Base-by-base conservation (phyloP, 768 basidiomycete species). In the Austroboletus eburneus region DNA sequence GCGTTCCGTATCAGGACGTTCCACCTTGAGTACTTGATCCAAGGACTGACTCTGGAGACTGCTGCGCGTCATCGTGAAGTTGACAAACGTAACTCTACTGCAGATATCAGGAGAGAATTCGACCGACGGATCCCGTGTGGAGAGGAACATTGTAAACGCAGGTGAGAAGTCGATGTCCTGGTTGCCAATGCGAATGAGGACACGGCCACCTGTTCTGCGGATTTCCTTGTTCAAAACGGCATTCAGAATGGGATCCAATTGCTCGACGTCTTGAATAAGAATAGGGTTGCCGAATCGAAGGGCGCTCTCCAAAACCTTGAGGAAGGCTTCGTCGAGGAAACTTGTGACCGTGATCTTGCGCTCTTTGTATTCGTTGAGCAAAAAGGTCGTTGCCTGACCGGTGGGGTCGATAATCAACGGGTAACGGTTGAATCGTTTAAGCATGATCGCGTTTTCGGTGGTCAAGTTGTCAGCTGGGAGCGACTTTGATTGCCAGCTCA, bases 91-190 rank as follows among this genome's bases (percentile, higher is more conserved):
- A 22, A 95, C 91, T 50, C 96, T 83, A 73, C 92, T 95, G 75
- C 95, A 98, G 57, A 99, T 94, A 65, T 99, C 96, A 3, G 96
- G 93, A 12, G 95, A 90, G 69, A 99, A 97, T 58, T 97, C 93
- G 51, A 96, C 87, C 0, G 95, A 95, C 2, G 96, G 94, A 65
- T 99, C 94, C 18, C 96, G 75, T 10, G 96, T 99, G 2, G 95
- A 91, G 36, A 99, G 76, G 81, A 99, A 99, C 91, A 99, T 94
- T 5, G 91, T 96, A 76, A 99, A 99, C n/a, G 96, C 85, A 6
- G 96, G 96, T 0, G 96, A 99, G 66, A 98, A 97, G 65, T 99
- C 96, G 65, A 99, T 97, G 56, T 99, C 96, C 71, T 99, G 96
- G 62, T 78, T 97, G 4, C 96, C 95, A 18, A 98, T 74, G 30